Evolutionary conservation across 2,329 filamentous ascomycete genomes (phyloP).

Genomic region (Ceratocystis smalleyi): DNA sequence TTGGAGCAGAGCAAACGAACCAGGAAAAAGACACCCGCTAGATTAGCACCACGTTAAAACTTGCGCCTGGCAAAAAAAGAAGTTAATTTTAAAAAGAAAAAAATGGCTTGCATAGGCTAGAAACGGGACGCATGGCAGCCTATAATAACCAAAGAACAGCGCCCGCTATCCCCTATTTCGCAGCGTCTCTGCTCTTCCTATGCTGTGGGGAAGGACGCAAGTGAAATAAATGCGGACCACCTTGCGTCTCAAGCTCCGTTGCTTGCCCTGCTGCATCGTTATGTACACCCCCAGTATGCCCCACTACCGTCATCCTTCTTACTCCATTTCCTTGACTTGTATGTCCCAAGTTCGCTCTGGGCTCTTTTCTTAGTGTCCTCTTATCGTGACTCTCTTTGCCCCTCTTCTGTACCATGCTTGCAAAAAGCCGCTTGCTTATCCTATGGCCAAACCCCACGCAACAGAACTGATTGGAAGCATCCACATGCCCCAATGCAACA

Average conservation of each 20-base stretch:
- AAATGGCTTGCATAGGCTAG: neutral
- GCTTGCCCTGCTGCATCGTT: neutral
- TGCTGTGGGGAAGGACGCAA: neutral
- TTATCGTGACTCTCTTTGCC: constrained; percentile 5
- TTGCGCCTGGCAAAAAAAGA: neutral
- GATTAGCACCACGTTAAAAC: neutral
- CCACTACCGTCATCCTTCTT: neutral
- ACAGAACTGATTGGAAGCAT: neutral
- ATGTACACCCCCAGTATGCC: neutral
- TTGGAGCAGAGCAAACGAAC: neutral
- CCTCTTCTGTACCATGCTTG: neutral
- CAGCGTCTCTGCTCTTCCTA: neutral
- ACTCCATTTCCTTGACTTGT: neutral
- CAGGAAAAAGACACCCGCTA: neutral
- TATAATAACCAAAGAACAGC: neutral
- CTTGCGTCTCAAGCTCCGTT: neutral
- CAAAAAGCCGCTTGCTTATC: neutral
- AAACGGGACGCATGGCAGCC: neutral
- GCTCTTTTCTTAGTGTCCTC: neutral
- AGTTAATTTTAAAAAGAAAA: neutral
- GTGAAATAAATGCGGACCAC: neutral
- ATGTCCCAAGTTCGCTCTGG: neutral
- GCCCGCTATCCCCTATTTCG: neutral
- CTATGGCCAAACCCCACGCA: neutral
- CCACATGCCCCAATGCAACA: neutral